These are phyloP conservation scores for Penicillium sp. DNA, from an alignment of 2,329 filamentous ascomycete species.

Conservation along the genomic window DNA sequence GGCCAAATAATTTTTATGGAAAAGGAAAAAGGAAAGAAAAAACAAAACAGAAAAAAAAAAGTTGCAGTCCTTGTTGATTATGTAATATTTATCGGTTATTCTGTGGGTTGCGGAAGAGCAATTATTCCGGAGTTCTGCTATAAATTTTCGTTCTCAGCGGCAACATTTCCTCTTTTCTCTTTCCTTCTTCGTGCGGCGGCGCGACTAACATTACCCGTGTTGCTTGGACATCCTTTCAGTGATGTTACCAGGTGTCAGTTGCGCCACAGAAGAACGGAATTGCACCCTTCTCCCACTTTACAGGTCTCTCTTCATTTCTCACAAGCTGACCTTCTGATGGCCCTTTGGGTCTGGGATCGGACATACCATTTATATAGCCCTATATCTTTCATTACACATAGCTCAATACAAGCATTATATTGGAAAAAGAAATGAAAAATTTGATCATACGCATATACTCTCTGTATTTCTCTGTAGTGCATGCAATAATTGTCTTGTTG, in stretches of 20 bases:
- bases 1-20: conserved; percentile 29
- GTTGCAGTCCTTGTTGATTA: conserved; percentile 14
- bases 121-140: conserved; percentile 15
- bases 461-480: not conserved
- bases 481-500: not conserved
- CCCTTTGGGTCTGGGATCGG: conserved; percentile 56
- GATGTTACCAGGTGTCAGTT: conserved; percentile 71
- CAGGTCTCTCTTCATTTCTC: conserved; percentile 46
- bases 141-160: conserved; percentile 21
- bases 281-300: conserved; percentile 62
- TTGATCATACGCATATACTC: not conserved
- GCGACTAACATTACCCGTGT: conserved; percentile 73
- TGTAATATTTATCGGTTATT: conserved; percentile 7
- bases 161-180: conserved; percentile 40
- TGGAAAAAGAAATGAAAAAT: not conserved
- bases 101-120: conserved; percentile 10
- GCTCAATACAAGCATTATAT: not conserved
- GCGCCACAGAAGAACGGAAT: conserved; percentile 78
- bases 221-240: conserved; percentile 65
- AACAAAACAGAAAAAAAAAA: conserved; percentile 11
- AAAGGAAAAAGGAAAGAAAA: conserved; percentile 23
- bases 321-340: conserved; percentile 34
- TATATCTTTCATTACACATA: not conserved
- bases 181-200: conserved; percentile 78
- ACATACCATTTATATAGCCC: conserved; percentile 45